Conservation (phyloP, 495 filamentous ascomycete genomes). For the Penicillium maclennaniae region DNA sequence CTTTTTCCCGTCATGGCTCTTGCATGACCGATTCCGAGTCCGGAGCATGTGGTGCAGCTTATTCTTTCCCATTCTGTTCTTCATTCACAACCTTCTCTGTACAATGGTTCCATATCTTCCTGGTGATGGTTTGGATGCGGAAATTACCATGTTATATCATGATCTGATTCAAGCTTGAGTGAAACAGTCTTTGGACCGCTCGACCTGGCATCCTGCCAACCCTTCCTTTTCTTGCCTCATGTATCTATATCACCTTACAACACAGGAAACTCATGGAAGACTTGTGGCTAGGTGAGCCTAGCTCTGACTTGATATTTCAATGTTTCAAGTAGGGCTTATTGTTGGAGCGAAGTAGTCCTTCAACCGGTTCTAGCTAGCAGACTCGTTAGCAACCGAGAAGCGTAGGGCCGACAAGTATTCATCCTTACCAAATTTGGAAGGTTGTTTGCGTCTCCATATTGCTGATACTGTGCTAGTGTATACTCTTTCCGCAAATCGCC, state of each 20-base stretch:
- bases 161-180: not conserved
- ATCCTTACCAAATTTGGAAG: no score
- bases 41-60: slow-evolving; percentile 1
- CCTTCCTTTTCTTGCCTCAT: not conserved
- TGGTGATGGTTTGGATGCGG: not conserved
- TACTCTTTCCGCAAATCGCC: no score
- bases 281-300: not conserved
- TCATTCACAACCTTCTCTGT: not conserved
- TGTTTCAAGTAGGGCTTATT: no score
- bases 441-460: no score
- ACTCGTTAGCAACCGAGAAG: no score
- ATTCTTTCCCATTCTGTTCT: not conserved
- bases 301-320: not conserved
- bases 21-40: not conserved
- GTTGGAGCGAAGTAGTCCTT: no score
- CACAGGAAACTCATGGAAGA: not conserved
- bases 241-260: not conserved
- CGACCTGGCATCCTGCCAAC: slow-evolving; percentile 1
- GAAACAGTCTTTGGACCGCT: not conserved
- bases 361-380: no score
- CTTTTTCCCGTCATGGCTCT: not conserved
- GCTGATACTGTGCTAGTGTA: no score
- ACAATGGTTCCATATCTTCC: not conserved
- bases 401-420: no score
- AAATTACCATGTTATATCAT: not conserved